phyloP scores from a whole-genome alignment of 2,329 filamentous ascomycete species.

The Fonsecaea monophora region DNA sequence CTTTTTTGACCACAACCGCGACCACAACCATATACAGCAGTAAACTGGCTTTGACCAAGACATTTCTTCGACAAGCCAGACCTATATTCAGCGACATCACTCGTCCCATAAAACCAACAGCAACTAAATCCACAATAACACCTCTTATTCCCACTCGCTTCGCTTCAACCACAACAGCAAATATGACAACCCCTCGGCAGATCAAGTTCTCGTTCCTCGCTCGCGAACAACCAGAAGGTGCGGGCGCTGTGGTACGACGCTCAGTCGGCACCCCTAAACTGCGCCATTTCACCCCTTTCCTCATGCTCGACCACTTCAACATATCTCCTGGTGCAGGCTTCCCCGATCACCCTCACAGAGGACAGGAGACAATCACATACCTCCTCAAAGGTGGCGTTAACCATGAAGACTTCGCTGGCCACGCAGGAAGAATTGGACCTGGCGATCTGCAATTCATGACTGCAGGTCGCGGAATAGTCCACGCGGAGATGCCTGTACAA shows the following conservation, averaged over 20 bases:
- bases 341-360: slow-evolving; percentile 82
- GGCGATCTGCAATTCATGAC: slow-evolving; percentile 99
- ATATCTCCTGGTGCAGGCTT: slow-evolving; percentile 83
- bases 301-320: slow-evolving; percentile 95
- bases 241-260: slow-evolving; percentile 82
- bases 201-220: slow-evolving; percentile 86
- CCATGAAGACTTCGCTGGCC: slow-evolving; percentile 90
- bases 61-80: slow-evolving; percentile 29
- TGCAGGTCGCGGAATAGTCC: slow-evolving; percentile 86
- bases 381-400: slow-evolving; percentile 84
- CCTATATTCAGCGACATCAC: slow-evolving; percentile 24
- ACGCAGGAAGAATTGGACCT: slow-evolving; percentile 79
- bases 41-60: slow-evolving; percentile 34
- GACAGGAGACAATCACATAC: slow-evolving; percentile 91
- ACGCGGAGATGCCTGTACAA: slow-evolving; percentile 90
- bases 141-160: slow-evolving; percentile 17
- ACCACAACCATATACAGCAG: slow-evolving; percentile 28
- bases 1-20: slow-evolving; percentile 34
- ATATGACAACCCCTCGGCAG: slow-evolving; percentile 72
- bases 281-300: slow-evolving; percentile 86
- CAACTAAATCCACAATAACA: slow-evolving; percentile 13
- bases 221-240: slow-evolving; percentile 84
- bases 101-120: slow-evolving; percentile 16
- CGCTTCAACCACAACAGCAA: slow-evolving; percentile 45
- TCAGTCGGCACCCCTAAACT: slow-evolving; percentile 85